Percentiles rank a stretch among this genome's conserved stretches.
Conservation (phyloP, 2,329 filamentous ascomycete genomes). For the Pezicula radicicola region DNA sequence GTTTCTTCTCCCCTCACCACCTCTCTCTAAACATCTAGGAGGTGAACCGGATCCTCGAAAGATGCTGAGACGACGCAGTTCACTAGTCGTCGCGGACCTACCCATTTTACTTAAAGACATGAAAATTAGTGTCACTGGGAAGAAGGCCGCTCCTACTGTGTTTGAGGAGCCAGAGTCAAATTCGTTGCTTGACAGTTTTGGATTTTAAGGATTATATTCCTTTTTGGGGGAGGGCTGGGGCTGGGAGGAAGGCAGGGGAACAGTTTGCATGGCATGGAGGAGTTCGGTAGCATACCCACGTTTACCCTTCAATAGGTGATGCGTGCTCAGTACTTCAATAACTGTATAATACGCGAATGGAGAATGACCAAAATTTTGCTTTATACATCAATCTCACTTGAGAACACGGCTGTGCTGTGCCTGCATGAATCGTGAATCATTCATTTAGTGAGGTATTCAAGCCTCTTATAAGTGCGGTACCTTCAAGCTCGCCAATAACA, state of each 20-base stretch:
- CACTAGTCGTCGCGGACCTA: conserved; percentile 75
- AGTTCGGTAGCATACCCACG: neutral
- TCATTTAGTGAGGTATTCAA: neutral
- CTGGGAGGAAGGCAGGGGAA: neutral
- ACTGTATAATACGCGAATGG: too few relatives aligned
- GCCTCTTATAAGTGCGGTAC: conserved; percentile 63
- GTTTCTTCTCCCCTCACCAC: conserved; percentile 55
- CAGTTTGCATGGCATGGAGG: neutral
- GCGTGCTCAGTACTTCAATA: too few relatives aligned
- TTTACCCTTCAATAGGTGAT: too few relatives aligned
- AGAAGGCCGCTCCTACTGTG: conserved; percentile 64
- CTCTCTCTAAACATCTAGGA: conserved; percentile 40
- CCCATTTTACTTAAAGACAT: conserved; percentile 41
- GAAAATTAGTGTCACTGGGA: conserved; percentile 38
- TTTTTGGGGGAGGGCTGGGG: neutral
- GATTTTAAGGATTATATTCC: conserved; percentile 56
- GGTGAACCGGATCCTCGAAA: conserved; percentile 40
- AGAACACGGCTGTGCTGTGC: neutral
- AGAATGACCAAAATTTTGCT: too few relatives aligned
- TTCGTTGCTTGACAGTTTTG: conserved; percentile 88
- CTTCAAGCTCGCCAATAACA: conserved; percentile 72
- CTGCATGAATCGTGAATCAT: neutral
- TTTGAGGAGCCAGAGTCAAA: conserved; percentile 93
- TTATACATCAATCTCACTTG: too few relatives aligned
- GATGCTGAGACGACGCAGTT: conserved; percentile 68